Conservation (phyloP, 768 basidiomycete genomes). For the Phylloporus sp. region DNA sequence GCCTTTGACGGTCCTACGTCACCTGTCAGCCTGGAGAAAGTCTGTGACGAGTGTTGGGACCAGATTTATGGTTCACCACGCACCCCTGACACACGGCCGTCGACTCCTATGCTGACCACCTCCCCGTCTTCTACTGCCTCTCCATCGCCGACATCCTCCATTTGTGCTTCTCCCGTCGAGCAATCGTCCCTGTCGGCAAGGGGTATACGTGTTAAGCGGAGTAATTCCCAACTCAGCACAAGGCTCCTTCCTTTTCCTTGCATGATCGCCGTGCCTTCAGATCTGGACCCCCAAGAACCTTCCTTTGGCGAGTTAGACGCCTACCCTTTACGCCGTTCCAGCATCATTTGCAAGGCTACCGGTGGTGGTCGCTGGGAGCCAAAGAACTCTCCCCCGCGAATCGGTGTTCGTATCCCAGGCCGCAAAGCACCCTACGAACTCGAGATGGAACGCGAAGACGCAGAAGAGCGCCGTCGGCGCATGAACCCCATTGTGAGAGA, state of each 20-base stretch:
- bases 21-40: constrained; percentile 54
- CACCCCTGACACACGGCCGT: constrained; percentile 37
- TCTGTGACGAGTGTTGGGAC: constrained; percentile 76
- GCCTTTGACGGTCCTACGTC: constrained; percentile 56
- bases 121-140: constrained; percentile 30
- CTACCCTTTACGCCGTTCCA: constrained; percentile 67
- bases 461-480: constrained; percentile 43
- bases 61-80: constrained; percentile 59
- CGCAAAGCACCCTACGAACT: constrained; percentile 65
- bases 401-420: constrained; percentile 56
- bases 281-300: constrained; percentile 35
- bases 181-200: constrained; percentile 20
- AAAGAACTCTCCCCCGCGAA: constrained; percentile 41
- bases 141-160: constrained; percentile 32
- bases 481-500: constrained; percentile 65
- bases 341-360: constrained; percentile 69
- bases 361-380: constrained; percentile 83
- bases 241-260: constrained; percentile 26
- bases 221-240: constrained; percentile 28
- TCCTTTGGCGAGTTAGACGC: constrained; percentile 69
- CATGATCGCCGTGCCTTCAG: constrained; percentile 16
- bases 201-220: constrained; percentile 21
- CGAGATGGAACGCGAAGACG: constrained; percentile 65
- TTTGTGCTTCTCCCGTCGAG: constrained; percentile 33
- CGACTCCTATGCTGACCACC: constrained; percentile 37